Base-by-base conservation (phyloP, 2,329 filamentous ascomycete species). In the Keithomyces neogunnii region DNA sequence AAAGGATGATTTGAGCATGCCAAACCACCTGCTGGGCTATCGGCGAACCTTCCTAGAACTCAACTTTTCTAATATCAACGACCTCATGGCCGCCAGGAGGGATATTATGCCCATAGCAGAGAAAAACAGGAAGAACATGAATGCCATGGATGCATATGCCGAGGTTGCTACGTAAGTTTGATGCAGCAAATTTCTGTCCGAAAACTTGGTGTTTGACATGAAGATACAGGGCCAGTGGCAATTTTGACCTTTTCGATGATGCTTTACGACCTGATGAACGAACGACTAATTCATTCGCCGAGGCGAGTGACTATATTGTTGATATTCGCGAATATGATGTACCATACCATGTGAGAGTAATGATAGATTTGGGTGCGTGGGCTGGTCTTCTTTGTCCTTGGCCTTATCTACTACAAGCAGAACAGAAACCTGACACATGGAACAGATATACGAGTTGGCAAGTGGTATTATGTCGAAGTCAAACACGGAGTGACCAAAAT, bases 281-380 rank as follows among this genome's bases (percentile, higher is more conserved):
- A 79, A 76, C 78, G 73, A 90, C 85, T 74, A 80, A 79, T 67
- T 76, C 77, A 59, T 85, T 89, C 73, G 77, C 85, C 60, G 91
- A 97, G 69, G 90, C 92, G 53, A 96, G 90, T 77, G 92, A 97
- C 77, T 96, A 86, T 69, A 90, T 99, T 78, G 81, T 96, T 73
- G 95, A 99, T 79, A 95, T 99, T 68, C 85, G 93, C 77, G 93
- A 99, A 75, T 99, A 95, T 70, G 93, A 99, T 71, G 95, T 99
- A 63, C 95, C 93, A 58, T 99, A 99, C 75, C 93, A 99, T 76
- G 93, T 99, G 65, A 84, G 93, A 80, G 92, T 99, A 73, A 88
- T 95, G 71, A 99, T 99, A 73, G 93, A 99, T 72, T 81, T 89
- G 77, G 80, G 87, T 89, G 58, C 55, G 65, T 57, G 4, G 5